phyloP scores from a whole-genome alignment of 2,329 filamentous ascomycete species.

The Microsporum audouinii region DNA sequence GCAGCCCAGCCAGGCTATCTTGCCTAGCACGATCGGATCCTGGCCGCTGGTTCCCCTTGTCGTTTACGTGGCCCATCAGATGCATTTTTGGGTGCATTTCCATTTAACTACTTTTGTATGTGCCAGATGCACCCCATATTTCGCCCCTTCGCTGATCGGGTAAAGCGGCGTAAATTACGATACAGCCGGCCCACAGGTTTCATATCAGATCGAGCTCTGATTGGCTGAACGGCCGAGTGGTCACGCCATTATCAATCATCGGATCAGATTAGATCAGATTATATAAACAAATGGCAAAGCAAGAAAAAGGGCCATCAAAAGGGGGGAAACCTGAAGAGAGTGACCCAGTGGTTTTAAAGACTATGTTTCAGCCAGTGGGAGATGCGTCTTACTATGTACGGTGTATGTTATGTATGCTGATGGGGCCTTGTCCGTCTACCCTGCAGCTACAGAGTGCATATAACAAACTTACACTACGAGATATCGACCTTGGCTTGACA shows the following conservation, averaged over 20 bases:
- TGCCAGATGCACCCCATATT: background rate
- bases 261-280: conserved; percentile 13
- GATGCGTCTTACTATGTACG: background rate
- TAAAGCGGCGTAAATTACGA: background rate
- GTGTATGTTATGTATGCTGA: background rate
- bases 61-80: background rate
- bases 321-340: background rate
- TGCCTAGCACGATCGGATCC: background rate
- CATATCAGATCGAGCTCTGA: background rate
- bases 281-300: background rate
- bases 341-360: background rate
- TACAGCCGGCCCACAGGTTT: background rate
- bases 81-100: background rate
- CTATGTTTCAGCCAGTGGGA: background rate
- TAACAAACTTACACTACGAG: background rate
- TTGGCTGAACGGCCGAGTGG: background rate
- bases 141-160: background rate
- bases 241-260: conserved; percentile 9
- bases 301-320: background rate
- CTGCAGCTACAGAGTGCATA: background rate
- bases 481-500: background rate
- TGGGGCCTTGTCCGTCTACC: no score
- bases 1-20: background rate
- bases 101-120: background rate
- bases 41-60: background rate